Percentiles rank a stretch among this genome's conserved stretches.
phyloP scores from a whole-genome alignment of 305 asterid species.

The Fraxinus velutina region DNA sequence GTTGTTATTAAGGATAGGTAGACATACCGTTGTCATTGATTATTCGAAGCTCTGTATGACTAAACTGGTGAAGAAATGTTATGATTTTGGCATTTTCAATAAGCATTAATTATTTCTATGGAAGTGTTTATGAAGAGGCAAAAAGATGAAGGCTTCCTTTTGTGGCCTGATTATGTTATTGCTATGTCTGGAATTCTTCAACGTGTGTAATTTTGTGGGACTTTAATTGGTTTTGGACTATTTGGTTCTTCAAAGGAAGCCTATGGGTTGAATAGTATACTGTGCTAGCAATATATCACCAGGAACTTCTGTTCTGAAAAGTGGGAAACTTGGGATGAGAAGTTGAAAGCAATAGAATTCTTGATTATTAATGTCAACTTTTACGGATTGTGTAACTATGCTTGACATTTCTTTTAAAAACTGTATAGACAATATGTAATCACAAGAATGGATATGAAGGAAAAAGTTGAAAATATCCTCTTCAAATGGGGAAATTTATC shows the following conservation, averaged over 20 bases:
- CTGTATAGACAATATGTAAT: slow-evolving; percentile 6
- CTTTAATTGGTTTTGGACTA: slow-evolving; percentile 8
- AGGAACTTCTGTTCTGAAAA: neutral
- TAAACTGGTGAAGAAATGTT: neutral
- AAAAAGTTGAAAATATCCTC: neutral
- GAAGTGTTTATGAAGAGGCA: slow-evolving; percentile 3
- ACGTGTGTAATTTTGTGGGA: neutral
- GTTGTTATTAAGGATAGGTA: neutral
- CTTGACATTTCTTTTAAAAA: neutral
- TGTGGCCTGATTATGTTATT: slow-evolving; percentile 1
- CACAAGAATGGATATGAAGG: slow-evolving; percentile 7
- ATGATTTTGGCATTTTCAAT: neutral
- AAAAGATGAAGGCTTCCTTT: neutral
- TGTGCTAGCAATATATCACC: neutral
- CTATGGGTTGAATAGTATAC: neutral
- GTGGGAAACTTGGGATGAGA: slow-evolving; percentile 10
- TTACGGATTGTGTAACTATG: slow-evolving; percentile 5
- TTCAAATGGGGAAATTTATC: slow-evolving; percentile 12
- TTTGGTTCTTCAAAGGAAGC: neutral
- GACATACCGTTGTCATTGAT: slow-evolving; percentile 13
- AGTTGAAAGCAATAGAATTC: neutral
- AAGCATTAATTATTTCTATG: slow-evolving; percentile 6
- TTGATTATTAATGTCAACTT: slow-evolving; percentile 7
- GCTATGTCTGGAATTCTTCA: neutral
- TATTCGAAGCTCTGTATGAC: neutral